Conservation (phyloP, 495 filamentous ascomycete species). For the Margaritispora aquatica region DNA sequence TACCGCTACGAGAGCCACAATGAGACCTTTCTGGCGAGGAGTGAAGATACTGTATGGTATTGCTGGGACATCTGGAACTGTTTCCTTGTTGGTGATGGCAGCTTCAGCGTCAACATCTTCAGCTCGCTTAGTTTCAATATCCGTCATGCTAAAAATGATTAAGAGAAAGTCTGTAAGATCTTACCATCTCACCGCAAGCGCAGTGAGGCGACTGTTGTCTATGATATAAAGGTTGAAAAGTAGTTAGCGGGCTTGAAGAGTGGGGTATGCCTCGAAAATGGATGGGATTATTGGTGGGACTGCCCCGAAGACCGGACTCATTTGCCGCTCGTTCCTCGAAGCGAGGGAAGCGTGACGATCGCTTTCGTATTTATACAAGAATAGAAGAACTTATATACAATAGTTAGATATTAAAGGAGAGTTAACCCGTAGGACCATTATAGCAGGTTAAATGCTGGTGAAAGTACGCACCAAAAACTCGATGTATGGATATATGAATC, state of each 20-base stretch:
- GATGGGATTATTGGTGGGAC: background rate
- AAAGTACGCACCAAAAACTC: no score
- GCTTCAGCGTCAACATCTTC: background rate
- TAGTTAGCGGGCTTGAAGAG: background rate
- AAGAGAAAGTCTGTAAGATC: no score
- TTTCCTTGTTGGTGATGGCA: background rate
- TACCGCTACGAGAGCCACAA: conserved; percentile 39
- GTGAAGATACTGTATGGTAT: conserved; percentile 42
- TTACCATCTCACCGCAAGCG: no score
- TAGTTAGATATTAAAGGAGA: no score
- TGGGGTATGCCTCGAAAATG: background rate
- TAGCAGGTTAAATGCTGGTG: no score
- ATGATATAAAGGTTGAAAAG: background rate
- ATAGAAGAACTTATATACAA: no score
- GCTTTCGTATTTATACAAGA: no score
- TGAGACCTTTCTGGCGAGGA: conserved; percentile 38
- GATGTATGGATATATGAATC: no score
- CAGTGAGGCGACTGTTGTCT: no score
- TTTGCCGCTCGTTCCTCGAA: background rate
- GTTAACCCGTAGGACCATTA: no score
- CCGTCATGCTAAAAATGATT: background rate
- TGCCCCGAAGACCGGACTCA: background rate
- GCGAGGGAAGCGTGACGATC: no score
- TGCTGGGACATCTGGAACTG: background rate
- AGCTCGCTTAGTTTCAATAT: background rate